phyloP scores from a whole-genome alignment of 148 eudicot species.

The Rhododendron molle region DNA sequence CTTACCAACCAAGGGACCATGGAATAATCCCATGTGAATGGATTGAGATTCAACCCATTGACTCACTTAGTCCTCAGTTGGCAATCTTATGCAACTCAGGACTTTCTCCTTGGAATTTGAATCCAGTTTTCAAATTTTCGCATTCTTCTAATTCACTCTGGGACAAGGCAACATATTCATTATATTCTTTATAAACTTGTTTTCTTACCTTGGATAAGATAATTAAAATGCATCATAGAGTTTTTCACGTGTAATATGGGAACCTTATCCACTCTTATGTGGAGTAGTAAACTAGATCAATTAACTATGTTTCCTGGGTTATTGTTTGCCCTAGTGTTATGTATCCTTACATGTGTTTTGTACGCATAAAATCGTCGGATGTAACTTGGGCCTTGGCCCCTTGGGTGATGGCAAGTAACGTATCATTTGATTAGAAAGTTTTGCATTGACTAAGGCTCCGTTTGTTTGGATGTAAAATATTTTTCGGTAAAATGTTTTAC shows the following conservation, averaged over 20 bases:
- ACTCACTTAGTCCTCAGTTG: neutral
- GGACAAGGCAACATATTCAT: neutral
- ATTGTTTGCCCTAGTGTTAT: neutral
- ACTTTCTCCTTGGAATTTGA: neutral
- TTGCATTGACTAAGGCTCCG: neutral
- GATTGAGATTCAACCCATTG: neutral
- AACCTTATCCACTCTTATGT: neutral
- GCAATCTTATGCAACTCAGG: neutral
- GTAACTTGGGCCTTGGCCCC: neutral
- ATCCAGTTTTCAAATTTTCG: neutral
- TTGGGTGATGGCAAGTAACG: neutral
- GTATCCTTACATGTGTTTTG: neutral
- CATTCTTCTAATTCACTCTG: neutral
- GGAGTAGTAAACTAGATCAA: neutral
- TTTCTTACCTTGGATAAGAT: neutral
- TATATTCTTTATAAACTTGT: neutral
- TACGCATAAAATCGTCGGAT: neutral
- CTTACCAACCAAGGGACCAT: neutral
- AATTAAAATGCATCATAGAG: neutral
- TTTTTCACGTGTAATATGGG: neutral
- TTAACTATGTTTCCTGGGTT: neutral
- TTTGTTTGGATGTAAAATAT: too few species aligned
- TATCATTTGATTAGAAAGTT: neutral
- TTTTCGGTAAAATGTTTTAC: too few species aligned
- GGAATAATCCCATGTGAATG: neutral